A percentile compares a stretch with the other conserved stretches of the same genome.
These are phyloP conservation scores for Botryosphaeria dothidea DNA, from an alignment of 2,329 filamentous ascomycete genomes.

Conservation along the genomic window DNA sequence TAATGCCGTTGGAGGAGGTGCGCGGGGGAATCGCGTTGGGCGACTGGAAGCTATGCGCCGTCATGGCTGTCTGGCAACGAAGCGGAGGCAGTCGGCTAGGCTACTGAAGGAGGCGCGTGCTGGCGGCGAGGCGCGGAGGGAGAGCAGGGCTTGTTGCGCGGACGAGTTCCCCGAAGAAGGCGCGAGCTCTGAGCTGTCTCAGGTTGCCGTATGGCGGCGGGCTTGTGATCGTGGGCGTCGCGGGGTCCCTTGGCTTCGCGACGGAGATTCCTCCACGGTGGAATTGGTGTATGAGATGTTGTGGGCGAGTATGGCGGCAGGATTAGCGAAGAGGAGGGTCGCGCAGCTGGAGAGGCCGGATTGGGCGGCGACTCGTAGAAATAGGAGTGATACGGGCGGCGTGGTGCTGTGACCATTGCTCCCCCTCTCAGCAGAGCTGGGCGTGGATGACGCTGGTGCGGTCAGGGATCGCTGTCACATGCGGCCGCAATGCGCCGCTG, in stretches of 20 bases:
- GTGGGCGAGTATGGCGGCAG: neutral
- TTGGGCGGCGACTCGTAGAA: neutral
- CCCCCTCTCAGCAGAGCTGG: neutral
- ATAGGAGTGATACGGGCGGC: conserved; percentile 8
- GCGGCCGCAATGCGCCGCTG: neutral
- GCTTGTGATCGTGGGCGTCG: neutral
- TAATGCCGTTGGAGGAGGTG: conserved; percentile 38
- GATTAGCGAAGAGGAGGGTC: neutral
- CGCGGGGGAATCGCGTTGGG: conserved; percentile 43
- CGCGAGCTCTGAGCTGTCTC: neutral
- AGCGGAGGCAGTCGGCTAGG: neutral
- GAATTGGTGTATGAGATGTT: neutral
- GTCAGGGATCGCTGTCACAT: conserved; percentile 5
- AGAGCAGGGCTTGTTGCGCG: neutral
- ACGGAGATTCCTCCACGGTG: neutral
- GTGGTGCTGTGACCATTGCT: conserved; percentile 6
- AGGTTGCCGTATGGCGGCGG: neutral
- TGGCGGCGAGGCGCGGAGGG: neutral
- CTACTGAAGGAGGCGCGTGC: neutral
- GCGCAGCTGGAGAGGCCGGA: neutral
- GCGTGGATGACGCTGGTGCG: conserved; percentile 2
- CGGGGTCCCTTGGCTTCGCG: neutral
- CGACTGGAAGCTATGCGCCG: conserved; percentile 24
- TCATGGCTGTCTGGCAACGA: conserved; percentile 1
- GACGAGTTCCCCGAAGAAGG: neutral